Evolutionary conservation across 805 yeast species (phyloP).

Genomic region (Saturnispora sekii): DNA sequence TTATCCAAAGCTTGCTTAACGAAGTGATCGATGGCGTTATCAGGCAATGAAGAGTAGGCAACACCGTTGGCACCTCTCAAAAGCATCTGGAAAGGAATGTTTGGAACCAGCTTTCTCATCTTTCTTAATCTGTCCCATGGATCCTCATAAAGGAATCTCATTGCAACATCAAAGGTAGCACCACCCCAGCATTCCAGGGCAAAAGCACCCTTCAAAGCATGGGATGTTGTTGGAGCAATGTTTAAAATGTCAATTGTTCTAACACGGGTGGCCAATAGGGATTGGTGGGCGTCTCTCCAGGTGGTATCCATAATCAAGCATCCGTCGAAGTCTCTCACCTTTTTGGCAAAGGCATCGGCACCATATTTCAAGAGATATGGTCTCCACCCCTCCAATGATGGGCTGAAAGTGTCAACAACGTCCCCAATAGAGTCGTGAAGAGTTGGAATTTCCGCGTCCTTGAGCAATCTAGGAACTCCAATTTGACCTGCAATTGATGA

Average conservation of each 20-base stretch:
- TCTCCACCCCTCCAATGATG: conserved; percentile 84
- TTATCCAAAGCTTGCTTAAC: conserved; percentile 88
- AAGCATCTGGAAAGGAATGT: conserved; percentile 98
- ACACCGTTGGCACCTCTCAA: conserved; percentile 99
- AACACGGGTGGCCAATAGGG: conserved; percentile 92
- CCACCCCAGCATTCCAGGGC: conserved; percentile 99
- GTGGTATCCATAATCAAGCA: conserved; percentile 96
- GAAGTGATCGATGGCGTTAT: conserved; percentile 96
- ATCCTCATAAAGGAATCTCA: conserved; percentile 97
- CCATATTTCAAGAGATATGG: conserved; percentile 76
- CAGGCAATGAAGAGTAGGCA: conserved; percentile 96
- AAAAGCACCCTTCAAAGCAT: conserved; percentile 82
- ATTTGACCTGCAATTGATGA: conserved; percentile 92
- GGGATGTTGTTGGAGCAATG: conserved; percentile 90
- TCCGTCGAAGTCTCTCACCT: conserved; percentile 77
- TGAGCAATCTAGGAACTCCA: conserved; percentile 75
- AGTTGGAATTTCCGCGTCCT: conserved; percentile 68
- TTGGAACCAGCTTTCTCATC: conserved; percentile 86
- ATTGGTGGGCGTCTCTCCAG: conserved; percentile 99
- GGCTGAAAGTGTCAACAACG: conserved; percentile 45
- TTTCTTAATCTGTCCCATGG: conserved; percentile 96
- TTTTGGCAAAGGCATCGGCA: conserved; percentile 81
- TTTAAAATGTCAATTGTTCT: conserved; percentile 86
- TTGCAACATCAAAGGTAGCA: conserved; percentile 97
- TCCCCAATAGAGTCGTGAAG: conserved; percentile 47